Conservation (phyloP, 2,329 filamentous ascomycete species). For the Aschersonia sp. region DNA sequence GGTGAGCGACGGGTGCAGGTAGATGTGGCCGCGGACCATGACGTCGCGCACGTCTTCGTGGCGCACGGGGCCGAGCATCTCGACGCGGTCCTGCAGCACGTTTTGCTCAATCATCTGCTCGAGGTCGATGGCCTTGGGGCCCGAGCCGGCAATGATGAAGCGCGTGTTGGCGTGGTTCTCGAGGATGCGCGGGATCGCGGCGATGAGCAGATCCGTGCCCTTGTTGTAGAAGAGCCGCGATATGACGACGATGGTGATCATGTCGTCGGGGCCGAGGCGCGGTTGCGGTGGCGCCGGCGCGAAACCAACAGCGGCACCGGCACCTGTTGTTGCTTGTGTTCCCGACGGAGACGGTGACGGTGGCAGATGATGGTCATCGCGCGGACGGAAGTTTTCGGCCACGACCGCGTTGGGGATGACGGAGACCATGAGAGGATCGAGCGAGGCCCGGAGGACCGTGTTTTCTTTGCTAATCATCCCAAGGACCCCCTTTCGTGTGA, state of each 20-base stretch:
- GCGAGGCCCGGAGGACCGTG: constrained; percentile 81
- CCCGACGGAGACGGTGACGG: constrained; percentile 23
- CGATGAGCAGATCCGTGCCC: constrained; percentile 91
- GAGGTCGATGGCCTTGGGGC: constrained; percentile 91
- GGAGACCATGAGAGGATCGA: constrained; percentile 93
- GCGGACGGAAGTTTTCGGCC: constrained; percentile 81
- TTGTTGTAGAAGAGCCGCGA: constrained; percentile 98
- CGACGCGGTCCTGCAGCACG: constrained; percentile 82
- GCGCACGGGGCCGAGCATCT: constrained; percentile 79
- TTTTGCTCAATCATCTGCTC: constrained; percentile 97
- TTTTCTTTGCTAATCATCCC: constrained; percentile 71
- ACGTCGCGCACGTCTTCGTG: constrained; percentile 96
- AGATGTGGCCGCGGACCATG: constrained; percentile 94
- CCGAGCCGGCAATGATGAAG: constrained; percentile 92
- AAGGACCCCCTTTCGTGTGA: neutral
- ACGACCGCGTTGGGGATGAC: constrained; percentile 97
- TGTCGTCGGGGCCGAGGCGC: constrained; percentile 66
- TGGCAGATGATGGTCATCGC: constrained; percentile 23
- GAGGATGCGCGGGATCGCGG: constrained; percentile 83
- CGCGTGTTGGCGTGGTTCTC: constrained; percentile 82
- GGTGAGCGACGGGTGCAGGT: constrained; percentile 85
- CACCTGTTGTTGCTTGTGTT: neutral
- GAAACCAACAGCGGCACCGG: neutral
- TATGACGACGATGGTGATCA: constrained; percentile 92
- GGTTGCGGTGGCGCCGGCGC: constrained; percentile 34